Conservation (phyloP, 179 eudicot genomes). For the Heliamphora pulchella region DNA sequence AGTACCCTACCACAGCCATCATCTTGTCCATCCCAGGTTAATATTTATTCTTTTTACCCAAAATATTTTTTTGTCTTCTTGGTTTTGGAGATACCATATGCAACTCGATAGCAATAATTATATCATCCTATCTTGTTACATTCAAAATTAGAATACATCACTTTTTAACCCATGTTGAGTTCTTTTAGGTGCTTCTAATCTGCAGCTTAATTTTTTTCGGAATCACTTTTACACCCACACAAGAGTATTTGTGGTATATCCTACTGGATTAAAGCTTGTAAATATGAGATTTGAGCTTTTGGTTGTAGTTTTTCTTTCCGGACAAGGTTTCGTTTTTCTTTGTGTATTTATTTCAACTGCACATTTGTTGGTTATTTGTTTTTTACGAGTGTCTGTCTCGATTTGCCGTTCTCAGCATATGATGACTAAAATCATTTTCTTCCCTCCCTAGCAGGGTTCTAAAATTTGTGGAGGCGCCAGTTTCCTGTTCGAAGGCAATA, state of each 20-base stretch:
- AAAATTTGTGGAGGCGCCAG: slow-evolving; percentile 39
- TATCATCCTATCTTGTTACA: background rate
- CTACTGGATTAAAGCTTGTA: background rate
- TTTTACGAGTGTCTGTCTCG: background rate
- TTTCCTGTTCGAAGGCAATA: slow-evolving; percentile 47
- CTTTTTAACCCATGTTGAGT: background rate
- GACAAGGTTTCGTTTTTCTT: background rate
- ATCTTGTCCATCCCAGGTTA: slow-evolving; percentile 68
- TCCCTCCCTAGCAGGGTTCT: slow-evolving; percentile 20
- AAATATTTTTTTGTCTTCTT: background rate
- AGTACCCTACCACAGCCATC: slow-evolving; percentile 52
- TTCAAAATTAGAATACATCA: background rate
- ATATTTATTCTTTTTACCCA: background rate
- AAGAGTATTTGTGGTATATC: no score
- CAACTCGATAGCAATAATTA: background rate
- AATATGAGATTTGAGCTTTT: no score
- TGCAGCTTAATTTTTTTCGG: background rate
- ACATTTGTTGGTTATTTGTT: background rate
- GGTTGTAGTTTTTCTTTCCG: background rate
- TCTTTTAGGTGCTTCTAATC: background rate
- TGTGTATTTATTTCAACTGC: background rate
- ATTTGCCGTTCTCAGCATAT: slow-evolving; percentile 3
- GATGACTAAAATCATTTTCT: background rate
- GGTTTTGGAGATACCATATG: background rate
- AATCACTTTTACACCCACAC: background rate